Evolutionary conservation across 129 eudicot genomes (phyloP), one percentile per base, ranked within the genome.

Genomic region (Lonicera japonica): DNA sequence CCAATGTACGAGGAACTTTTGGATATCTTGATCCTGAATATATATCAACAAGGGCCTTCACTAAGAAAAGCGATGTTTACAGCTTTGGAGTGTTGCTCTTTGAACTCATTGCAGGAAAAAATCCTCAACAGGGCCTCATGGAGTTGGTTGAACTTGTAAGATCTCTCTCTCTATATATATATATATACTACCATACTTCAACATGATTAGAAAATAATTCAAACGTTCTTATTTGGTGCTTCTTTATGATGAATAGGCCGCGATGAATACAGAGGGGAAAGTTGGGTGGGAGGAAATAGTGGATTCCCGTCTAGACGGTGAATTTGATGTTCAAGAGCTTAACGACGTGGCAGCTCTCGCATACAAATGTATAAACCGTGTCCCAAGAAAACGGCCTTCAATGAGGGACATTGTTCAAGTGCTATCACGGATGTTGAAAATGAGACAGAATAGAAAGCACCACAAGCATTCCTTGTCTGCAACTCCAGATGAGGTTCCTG

Each of bases 1-100:
- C 84, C 15, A 85, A 92, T 68, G 69, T 92, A 67, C 94, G 74
- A 40, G 98, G 98, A 71, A 92, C 98, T 56, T 85, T 84, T 64
- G 98, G 98, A 20, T 92, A 92, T 70, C 95, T 92, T 52, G 98
- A 92, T 80, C 98, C 98, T 21, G 98, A 92, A 63, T 92, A 92
- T 71, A 85, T 92, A 73, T 92, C 96, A 61, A 77, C 98, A 23
- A 68, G 96, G 68, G 51, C 95, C 16, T 92, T 92, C 77, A 92
- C 98, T 21, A 92, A 92, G 76, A 92, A 90, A 71, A 90, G 88
- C 69, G 97, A 90, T 53, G 94, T 90, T 56, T 90, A 90, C 71
- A 86, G 97, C 75, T 90, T 74, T 66, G 97, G 97, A 54, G 95
- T 90, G 62, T 68, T 90, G 66, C 84, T 90, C 17, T 90, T 90